A percentile compares a stretch with the other conserved stretches of the same genome.
phyloP scores from a whole-genome alignment of 2,329 filamentous ascomycete genomes.

The Venturia carpophila region DNA sequence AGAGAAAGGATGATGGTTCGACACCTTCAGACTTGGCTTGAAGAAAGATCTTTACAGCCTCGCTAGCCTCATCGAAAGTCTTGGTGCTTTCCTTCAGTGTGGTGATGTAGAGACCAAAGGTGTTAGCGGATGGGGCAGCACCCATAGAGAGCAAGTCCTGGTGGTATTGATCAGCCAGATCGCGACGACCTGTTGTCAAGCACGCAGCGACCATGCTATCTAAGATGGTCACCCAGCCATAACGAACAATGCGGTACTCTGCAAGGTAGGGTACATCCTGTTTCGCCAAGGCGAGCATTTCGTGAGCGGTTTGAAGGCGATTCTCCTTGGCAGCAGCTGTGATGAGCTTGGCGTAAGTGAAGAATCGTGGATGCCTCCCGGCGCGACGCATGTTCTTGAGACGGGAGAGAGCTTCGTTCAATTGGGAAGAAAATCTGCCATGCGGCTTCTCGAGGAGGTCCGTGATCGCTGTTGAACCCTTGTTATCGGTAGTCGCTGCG shows the following conservation, averaged over 20 bases:
- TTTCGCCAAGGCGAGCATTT: constrained; percentile 83
- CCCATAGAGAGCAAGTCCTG: constrained; percentile 88
- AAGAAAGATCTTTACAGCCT: constrained; percentile 95
- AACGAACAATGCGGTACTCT: constrained; percentile 80
- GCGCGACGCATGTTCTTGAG: constrained; percentile 90
- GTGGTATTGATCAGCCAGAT: constrained; percentile 76
- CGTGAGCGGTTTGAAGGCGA: constrained; percentile 72
- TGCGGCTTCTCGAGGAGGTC: constrained; percentile 78
- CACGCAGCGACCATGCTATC: constrained; percentile 95
- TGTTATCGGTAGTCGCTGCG: constrained; percentile 82
- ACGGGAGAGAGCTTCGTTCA: constrained; percentile 72
- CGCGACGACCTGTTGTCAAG: constrained; percentile 72
- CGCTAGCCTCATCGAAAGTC: constrained; percentile 94
- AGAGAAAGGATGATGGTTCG: constrained; percentile 91
- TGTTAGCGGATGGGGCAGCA: constrained; percentile 88
- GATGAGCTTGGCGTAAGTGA: constrained; percentile 94
- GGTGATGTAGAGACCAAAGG: constrained; percentile 98
- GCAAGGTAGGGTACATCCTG: constrained; percentile 77
- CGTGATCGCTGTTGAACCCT: constrained; percentile 82
- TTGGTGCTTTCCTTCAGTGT: constrained; percentile 94
- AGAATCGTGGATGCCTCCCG: constrained; percentile 87
- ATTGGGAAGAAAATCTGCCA: constrained; percentile 61
- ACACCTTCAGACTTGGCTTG: constrained; percentile 89
- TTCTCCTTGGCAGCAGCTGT: constrained; percentile 78
- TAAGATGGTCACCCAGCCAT: constrained; percentile 93